A percentile compares a stretch with the other conserved stretches of the same genome.
Conservation (phyloP, 371 early-diverging fungal species). For the Mucor irregularis region DNA sequence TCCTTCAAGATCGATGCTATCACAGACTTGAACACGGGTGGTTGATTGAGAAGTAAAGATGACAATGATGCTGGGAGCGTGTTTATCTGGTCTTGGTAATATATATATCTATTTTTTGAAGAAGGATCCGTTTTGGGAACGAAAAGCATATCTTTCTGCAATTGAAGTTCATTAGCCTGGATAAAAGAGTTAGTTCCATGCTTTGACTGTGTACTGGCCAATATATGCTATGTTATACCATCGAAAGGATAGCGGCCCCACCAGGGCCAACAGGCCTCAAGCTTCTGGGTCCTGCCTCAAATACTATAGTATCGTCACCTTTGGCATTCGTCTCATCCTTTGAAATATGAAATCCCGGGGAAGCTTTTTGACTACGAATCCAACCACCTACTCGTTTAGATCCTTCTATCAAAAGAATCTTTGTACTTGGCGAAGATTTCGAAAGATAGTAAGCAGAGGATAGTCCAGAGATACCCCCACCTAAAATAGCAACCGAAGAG, state of each 20-base stretch:
- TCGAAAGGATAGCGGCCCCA: constrained; percentile 72
- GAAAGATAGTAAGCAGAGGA: constrained; percentile 83
- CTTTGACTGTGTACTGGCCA: neutral
- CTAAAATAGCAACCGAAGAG: constrained; percentile 62
- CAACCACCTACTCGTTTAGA: constrained; percentile 81
- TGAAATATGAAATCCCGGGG: constrained; percentile 7
- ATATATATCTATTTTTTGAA: constrained; percentile 81
- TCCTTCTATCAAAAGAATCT: constrained; percentile 73
- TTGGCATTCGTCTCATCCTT: too few species aligned
- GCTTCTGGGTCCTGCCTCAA: constrained; percentile 88
- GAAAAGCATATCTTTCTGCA: constrained; percentile 43
- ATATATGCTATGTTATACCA: constrained; percentile 51
- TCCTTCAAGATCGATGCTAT: constrained; percentile 44
- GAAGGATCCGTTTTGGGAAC: constrained; percentile 70
- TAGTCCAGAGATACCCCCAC: constrained; percentile 92
- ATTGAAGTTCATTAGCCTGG: constrained; percentile 8
- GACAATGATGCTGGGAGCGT: constrained; percentile 52
- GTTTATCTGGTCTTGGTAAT: constrained; percentile 66
- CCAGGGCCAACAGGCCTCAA: constrained; percentile 73
- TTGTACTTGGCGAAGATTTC: constrained; percentile 46
- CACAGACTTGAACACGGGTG: constrained; percentile 54
- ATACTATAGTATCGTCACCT: constrained; percentile 55
- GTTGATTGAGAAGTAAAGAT: constrained; percentile 45
- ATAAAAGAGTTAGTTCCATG: neutral
- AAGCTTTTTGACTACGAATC: constrained; percentile 68